A percentile compares a stretch with the other conserved stretches of the same genome.
Evolutionary conservation across 352 stramenopile genomes (phyloP).

Genomic region (Phytophthora pluvialis): DNA sequence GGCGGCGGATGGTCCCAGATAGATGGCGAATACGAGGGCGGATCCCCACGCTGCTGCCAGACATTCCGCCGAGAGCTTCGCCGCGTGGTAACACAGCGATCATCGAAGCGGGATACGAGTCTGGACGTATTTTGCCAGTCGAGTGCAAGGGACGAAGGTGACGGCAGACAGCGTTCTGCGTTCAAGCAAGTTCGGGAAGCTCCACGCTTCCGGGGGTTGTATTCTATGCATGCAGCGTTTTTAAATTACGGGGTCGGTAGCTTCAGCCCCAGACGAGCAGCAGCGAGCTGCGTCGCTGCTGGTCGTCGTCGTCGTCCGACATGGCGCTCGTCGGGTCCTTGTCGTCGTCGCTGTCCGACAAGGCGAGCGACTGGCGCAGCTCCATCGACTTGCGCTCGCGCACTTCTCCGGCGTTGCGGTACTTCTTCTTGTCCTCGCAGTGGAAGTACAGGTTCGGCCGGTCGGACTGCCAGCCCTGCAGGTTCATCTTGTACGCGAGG

Average conservation of each 20-base stretch:
- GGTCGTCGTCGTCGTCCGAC: slow-evolving; percentile 24
- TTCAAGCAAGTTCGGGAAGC: not conserved
- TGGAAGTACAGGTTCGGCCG: slow-evolving; percentile 40
- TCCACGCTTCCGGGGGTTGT: slow-evolving; percentile 11
- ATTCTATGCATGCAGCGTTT: slow-evolving; percentile 20
- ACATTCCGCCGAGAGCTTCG: not conserved
- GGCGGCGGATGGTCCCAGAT: slow-evolving; percentile 19
- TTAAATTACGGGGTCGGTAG: slow-evolving; percentile 12
- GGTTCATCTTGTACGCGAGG: slow-evolving; percentile 40
- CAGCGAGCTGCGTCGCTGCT: slow-evolving; percentile 21
- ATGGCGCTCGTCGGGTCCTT: slow-evolving; percentile 16
- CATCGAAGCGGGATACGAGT: slow-evolving; percentile 8
- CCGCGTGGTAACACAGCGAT: not conserved
- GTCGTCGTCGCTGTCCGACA: slow-evolving; percentile 24
- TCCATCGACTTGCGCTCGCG: slow-evolving; percentile 33
- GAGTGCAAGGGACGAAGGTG: not conserved
- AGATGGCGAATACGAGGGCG: not conserved
- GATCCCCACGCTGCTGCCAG: slow-evolving; percentile 19
- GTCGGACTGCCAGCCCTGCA: slow-evolving; percentile 55
- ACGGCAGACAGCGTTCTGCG: not conserved
- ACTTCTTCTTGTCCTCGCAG: slow-evolving; percentile 34
- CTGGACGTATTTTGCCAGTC: slow-evolving; percentile 22
- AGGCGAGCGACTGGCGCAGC: slow-evolving; percentile 15
- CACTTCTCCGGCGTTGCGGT: slow-evolving; percentile 9
- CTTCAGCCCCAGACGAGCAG: slow-evolving; percentile 28